Conservation (phyloP, 1,284 basidiomycete species). For the Tremellales sp. region DNA sequence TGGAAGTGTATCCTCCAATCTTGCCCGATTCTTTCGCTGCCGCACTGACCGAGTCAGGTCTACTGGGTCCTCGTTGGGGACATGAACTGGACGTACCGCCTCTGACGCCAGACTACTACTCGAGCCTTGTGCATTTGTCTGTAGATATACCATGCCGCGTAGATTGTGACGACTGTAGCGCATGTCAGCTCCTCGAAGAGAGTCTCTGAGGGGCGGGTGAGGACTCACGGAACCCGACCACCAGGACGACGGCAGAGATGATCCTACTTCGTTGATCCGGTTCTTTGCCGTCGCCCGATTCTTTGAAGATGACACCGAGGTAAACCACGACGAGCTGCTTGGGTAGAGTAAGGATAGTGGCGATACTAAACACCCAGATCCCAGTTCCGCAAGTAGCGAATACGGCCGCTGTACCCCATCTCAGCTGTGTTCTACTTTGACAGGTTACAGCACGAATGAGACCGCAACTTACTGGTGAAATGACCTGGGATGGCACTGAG, state of each 20-base stretch:
- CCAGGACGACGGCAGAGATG: constrained; percentile 63
- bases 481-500: constrained; percentile 72
- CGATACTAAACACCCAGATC: constrained; percentile 59
- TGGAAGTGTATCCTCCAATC: background rate
- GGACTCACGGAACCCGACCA: constrained; percentile 53
- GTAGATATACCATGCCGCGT: constrained; percentile 79
- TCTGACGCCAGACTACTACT: constrained; percentile 65
- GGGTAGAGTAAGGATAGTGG: constrained; percentile 69
- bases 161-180: constrained; percentile 63
- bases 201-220: background rate
- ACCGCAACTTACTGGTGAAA: constrained; percentile 23
- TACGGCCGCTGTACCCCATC: constrained; percentile 53
- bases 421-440: background rate
- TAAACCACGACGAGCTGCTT: constrained; percentile 71
- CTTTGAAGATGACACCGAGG: constrained; percentile 60
- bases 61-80: background rate
- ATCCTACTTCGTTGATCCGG: constrained; percentile 5
- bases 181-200: background rate
- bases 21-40: background rate
- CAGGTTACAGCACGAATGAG: background rate
- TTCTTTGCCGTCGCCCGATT: constrained; percentile 13
- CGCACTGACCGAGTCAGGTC: background rate
- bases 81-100: constrained; percentile 61
- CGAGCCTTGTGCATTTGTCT: constrained; percentile 70
- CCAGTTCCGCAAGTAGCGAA: constrained; percentile 76